Conservation (phyloP, 169 alveolate genomes). For the Perkinsus olseni region DNA sequence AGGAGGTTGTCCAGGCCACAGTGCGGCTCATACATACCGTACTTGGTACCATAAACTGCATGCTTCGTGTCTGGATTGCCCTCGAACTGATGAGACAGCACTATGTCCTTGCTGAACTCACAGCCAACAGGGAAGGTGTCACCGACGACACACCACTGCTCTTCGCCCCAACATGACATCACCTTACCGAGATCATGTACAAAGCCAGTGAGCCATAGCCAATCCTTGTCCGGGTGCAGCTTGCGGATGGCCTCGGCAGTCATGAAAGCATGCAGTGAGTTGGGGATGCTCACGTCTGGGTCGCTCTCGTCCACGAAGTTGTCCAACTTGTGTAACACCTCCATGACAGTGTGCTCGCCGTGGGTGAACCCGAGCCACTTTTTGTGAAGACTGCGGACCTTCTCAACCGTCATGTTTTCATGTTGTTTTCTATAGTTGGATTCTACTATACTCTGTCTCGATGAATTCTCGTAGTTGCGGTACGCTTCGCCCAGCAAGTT, state of each 20-base stretch:
- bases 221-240: slow-evolving; percentile 30
- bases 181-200: neutral
- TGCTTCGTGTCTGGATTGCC: slow-evolving; percentile 22
- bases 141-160: slow-evolving; percentile 22
- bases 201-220: slow-evolving; percentile 19
- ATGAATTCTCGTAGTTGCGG: slow-evolving; percentile 13
- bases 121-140: slow-evolving; percentile 30
- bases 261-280: slow-evolving; percentile 31
- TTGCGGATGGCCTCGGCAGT: slow-evolving; percentile 35
- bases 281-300: slow-evolving; percentile 30
- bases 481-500: neutral
- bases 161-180: neutral
- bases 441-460: neutral
- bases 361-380: slow-evolving; percentile 27
- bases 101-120: slow-evolving; percentile 1
- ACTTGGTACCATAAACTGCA: neutral
- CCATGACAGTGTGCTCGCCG: slow-evolving; percentile 21
- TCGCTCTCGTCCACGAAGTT: slow-evolving; percentile 31
- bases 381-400: slow-evolving; percentile 4
- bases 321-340: slow-evolving; percentile 14
- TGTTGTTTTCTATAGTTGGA: neutral
- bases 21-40: slow-evolving; percentile 21
- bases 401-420: slow-evolving; percentile 4
- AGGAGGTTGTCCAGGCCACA: slow-evolving; percentile 24
- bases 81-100: slow-evolving; percentile 10